Evolutionary conservation across 2,329 filamentous ascomycete genomes (phyloP), one percentile per base, ranked within the genome.

Genomic region (Davidsoniella neocaledoniae): DNA sequence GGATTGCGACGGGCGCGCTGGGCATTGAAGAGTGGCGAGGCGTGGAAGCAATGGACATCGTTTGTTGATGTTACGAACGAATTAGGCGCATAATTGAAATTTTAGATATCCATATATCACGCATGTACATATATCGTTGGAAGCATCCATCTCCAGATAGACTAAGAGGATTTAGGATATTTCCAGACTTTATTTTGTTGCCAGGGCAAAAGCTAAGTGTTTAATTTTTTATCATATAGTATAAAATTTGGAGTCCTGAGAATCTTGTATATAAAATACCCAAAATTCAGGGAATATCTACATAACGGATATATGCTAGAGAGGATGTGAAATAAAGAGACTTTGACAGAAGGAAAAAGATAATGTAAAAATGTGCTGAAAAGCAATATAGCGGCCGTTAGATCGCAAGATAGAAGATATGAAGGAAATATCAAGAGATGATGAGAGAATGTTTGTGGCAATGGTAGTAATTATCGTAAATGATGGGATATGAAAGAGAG

Each of bases 1-100:
- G 91, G 90, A 48, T 77, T 95, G 12, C 72, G 90, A 58, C 75
- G 86, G 61, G 91, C 91, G 14, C 78, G 82, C 58, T 93, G 86
- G 84, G 86, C 86, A 9, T 75, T 98, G 44, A 76, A 80, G 64
- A 94, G 86, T 62, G 87, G 90, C 43, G 79, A 81, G 62, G 86
- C 90, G n/a, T 79, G 85, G 71, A 80, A 71, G 61, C 80, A 87
- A 66, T 90, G 91, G 79, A 71, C 79, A 51, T 71, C 72, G 19
- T 96, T 95, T 66, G 87, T 94, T 37, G 76, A 90, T 53, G 77
- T 85, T 33, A 94, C 85, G 8, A 48, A 48, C 21, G 39, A 48
- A 10, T 36, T 48, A 42, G 16, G 10, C 4, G 25, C 36, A 33
- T 33, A 10, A 33, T 9, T 4, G 9, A 33, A 33, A 6, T 2